Conservation (phyloP, 768 basidiomycete species). For the Psilocybe cyanescens region DNA sequence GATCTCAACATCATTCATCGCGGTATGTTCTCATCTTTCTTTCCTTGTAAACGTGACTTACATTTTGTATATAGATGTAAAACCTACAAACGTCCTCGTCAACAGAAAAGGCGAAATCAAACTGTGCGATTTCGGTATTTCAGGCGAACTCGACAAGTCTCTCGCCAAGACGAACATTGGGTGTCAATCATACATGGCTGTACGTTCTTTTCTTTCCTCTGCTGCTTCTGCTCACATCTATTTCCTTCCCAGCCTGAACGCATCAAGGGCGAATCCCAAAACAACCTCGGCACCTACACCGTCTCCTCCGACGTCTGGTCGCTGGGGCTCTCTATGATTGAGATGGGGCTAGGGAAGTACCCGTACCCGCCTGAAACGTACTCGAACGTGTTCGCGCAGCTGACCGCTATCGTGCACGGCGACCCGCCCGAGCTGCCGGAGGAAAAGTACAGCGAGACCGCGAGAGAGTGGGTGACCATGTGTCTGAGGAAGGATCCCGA, state of each 20-base stretch:
- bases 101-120: conserved; percentile 90
- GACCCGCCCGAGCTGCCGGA: conserved; percentile 88
- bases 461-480: conserved; percentile 79
- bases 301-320: conserved; percentile 99
- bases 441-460: conserved; percentile 64
- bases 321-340: conserved; percentile 90
- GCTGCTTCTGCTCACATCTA: neutral
- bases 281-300: conserved; percentile 87
- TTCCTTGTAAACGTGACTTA: conserved; percentile 11
- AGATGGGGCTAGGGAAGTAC: conserved; percentile 88
- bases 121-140: conserved; percentile 98
- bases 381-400: conserved; percentile 93
- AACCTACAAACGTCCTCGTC: conserved; percentile 92
- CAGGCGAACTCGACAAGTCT: conserved; percentile 94
- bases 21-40: conserved; percentile 30
- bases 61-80: conserved; percentile 63
- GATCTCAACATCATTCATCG: conserved; percentile 80
- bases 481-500: conserved; percentile 86
- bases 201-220: conserved; percentile 41
- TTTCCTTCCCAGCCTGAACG: conserved; percentile 76
- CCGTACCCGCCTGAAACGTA: conserved; percentile 99
- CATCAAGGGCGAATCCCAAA: conserved; percentile 92
- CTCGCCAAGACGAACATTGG: conserved; percentile 99
- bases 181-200: conserved; percentile 99
- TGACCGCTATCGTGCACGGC: conserved; percentile 95